Percentiles rank a stretch among this genome's conserved stretches.
These are phyloP conservation scores for Mallotus japonicus DNA, from an alignment of 441 rosid genomes.

Conservation along the genomic window DNA sequence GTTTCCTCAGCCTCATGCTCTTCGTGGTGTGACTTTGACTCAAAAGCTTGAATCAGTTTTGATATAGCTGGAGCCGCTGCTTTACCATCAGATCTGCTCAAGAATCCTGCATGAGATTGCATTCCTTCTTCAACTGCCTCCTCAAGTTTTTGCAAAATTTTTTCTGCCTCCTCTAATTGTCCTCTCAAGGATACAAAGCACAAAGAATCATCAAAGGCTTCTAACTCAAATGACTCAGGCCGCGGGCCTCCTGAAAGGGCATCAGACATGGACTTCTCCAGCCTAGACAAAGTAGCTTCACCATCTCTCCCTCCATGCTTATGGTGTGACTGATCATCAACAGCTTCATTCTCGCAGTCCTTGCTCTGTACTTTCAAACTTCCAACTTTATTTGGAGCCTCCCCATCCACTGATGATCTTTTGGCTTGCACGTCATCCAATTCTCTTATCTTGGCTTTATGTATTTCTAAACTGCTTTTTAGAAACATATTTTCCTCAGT, in stretches of 20 bases:
- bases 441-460: constrained; percentile 44
- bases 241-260: constrained; percentile 20
- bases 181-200: constrained; percentile 48
- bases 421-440: constrained; percentile 33
- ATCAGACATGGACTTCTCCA: constrained; percentile 26
- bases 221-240: constrained; percentile 30
- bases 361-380: constrained; percentile 26
- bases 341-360: constrained; percentile 29
- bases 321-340: constrained; percentile 30
- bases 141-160: constrained; percentile 57
- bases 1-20: constrained; percentile 57
- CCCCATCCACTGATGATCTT: constrained; percentile 26
- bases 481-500: constrained; percentile 53
- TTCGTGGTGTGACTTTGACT: constrained; percentile 60
- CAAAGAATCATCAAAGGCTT: constrained; percentile 39
- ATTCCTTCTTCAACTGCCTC: constrained; percentile 57
- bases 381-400: constrained; percentile 31
- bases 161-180: constrained; percentile 59
- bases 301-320: constrained; percentile 27
- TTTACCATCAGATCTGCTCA: constrained; percentile 46
- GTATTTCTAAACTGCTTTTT: constrained; percentile 42
- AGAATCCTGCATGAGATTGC: constrained; percentile 35
- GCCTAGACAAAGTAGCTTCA: constrained; percentile 23
- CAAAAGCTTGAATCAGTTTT: constrained; percentile 86
- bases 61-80: constrained; percentile 56